Evolutionary conservation across 345 rosid species (phyloP), one percentile per base, ranked within the genome.

Genomic region (Eucalyptus coolabah): DNA sequence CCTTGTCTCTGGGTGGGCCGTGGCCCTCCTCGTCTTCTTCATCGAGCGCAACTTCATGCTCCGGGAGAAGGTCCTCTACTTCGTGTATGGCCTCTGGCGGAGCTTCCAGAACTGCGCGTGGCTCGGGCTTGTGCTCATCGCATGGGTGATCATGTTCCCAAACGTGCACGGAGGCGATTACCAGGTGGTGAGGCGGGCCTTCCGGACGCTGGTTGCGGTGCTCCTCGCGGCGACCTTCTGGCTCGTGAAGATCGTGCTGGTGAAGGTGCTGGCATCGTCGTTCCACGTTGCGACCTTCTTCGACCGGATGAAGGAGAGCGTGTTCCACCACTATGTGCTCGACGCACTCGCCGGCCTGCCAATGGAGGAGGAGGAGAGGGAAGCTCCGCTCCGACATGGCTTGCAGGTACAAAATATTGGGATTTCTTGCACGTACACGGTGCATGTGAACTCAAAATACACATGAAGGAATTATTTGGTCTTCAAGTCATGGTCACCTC

Each of bases 291-390:
- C 95, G 0, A 89, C 94, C 28, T 95, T 92, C 93, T 95, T 95
- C 54, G 95, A 95, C 85, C 91, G 96, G 30, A 93, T 94, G 93
- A 89, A 95, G 86, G 95, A 93, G 91, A 92, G 94, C 56, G 94
- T 95, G 37, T 94, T 94, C 91, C 91, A 91, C 86, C 95, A 92
- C 88, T 94, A 92, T 50, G 90, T 95, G 59, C 93, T 95, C 5
- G 95, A 95, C 3, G 32, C 93, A 2, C 93, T 95, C 18, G 92
- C 94, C 2, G 96, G 95, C 15, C 93, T 92, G 21, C 95, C 92
- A 45, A n/a, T 93, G 34, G 94, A 91, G 10, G 93, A 91, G 53
- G 53, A 80, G 17, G 92, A 92, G 65, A 89, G 88, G 88, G 92
- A 91, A 40, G 11, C 77, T 15, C 77, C 19, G 37, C 77, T 65